Conservation (phyloP, 2,329 filamentous ascomycete genomes). For the Raffaelea albimanens region DNA sequence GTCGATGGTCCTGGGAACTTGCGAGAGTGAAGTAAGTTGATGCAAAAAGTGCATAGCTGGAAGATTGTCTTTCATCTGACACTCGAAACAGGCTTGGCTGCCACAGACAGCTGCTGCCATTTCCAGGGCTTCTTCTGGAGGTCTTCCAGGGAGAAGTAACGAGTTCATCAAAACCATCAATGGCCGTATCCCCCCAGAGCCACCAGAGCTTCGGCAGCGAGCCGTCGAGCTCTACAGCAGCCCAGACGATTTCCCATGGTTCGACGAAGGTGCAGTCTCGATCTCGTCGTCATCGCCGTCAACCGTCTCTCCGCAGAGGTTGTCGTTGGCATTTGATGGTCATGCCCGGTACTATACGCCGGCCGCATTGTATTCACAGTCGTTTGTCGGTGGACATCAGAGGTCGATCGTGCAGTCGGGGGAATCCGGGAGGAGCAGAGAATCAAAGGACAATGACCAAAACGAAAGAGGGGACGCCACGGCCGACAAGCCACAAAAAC, state of each 20-base stretch:
- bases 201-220: background rate
- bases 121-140: no score
- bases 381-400: background rate
- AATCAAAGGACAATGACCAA: no score
- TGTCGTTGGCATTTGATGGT: slow-evolving; percentile 3
- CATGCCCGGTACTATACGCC: slow-evolving; percentile 4
- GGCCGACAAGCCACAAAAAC: no score
- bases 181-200: background rate
- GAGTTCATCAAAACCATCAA: background rate
- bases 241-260: no score
- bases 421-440: no score
- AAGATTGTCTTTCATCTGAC: no score
- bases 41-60: background rate
- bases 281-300: no score
- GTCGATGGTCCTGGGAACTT: slow-evolving; percentile 1
- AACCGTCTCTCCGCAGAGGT: background rate
- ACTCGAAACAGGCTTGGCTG: background rate
- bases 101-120: no score
- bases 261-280: no score
- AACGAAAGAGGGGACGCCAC: no score
- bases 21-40: slow-evolving; percentile 1
- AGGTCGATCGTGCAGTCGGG: no score
- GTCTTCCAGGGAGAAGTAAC: no score
- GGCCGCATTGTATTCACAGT: background rate
- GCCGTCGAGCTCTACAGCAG: background rate